These are phyloP conservation scores for Amauroascus niger DNA, from an alignment of 2,329 filamentous ascomycete species.

Conservation along the genomic window DNA sequence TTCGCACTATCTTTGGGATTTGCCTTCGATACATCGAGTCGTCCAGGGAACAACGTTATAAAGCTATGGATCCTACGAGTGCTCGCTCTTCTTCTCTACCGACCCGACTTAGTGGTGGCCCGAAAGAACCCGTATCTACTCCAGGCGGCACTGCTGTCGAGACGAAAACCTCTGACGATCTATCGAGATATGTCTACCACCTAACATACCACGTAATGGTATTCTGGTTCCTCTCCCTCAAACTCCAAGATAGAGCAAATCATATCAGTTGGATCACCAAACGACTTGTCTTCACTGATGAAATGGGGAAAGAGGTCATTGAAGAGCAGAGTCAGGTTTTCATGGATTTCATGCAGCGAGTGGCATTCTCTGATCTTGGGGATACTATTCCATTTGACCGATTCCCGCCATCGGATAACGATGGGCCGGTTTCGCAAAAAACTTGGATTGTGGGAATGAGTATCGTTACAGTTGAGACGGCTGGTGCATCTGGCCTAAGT, in stretches of 20 bases:
- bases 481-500: constrained; percentile 38
- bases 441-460: constrained; percentile 46
- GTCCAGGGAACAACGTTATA: constrained; percentile 53
- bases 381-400: constrained; percentile 46
- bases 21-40: constrained; percentile 90
- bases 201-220: constrained; percentile 91
- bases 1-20: constrained; percentile 87
- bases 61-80: constrained; percentile 25
- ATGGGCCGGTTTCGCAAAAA: constrained; percentile 37
- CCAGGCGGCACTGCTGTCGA: constrained; percentile 26
- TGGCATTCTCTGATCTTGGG: constrained; percentile 74
- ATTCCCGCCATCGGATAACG: constrained; percentile 34
- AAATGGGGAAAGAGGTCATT: constrained; percentile 60
- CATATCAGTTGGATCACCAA: constrained; percentile 86
- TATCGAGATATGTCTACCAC: constrained; percentile 88
- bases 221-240: constrained; percentile 91
- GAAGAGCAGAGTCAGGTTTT: constrained; percentile 93
- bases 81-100: constrained; percentile 29
- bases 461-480: constrained; percentile 43
- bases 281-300: constrained; percentile 68
- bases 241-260: constrained; percentile 69
- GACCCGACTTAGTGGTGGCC: constrained; percentile 36
- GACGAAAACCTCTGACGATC: constrained; percentile 53
- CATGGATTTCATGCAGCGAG: constrained; percentile 87
- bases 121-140: constrained; percentile 33